These are phyloP conservation scores for Gelatoporia subvermispora DNA, from an alignment of 768 basidiomycete genomes.

Conservation along the genomic window DNA sequence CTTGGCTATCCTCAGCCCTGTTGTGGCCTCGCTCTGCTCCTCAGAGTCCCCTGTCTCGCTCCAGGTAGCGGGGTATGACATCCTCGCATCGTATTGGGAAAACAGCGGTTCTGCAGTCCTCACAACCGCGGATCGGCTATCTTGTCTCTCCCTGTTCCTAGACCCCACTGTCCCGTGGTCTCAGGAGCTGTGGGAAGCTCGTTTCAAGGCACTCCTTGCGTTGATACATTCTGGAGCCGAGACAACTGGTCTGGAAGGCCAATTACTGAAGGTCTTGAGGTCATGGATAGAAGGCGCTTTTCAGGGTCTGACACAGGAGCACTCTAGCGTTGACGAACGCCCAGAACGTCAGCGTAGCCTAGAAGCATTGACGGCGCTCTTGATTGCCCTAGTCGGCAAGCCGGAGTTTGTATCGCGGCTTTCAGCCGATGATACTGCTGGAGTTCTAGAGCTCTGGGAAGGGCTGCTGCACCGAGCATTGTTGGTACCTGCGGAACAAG, in stretches of 20 bases:
- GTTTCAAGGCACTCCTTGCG: conserved; percentile 62
- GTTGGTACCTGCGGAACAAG: conserved; percentile 14
- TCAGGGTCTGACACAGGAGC: conserved; percentile 36
- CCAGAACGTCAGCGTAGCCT: conserved; percentile 62
- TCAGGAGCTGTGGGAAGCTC: conserved; percentile 65
- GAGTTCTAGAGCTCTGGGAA: conserved; percentile 59
- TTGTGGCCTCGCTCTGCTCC: conserved; percentile 57
- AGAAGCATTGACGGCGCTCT: conserved; percentile 53
- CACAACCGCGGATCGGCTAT: conserved; percentile 52
- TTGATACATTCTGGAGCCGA: conserved; percentile 59
- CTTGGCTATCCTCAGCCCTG: conserved; percentile 47
- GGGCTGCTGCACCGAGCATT: conserved; percentile 52
- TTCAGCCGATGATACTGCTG: conserved; percentile 50
- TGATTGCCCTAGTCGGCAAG: conserved; percentile 45
- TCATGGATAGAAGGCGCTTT: conserved; percentile 67
- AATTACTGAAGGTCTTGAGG: conserved; percentile 50
- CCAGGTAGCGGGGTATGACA: conserved; percentile 68
- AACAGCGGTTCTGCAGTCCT: conserved; percentile 44
- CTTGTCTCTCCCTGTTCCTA: conserved; percentile 62
- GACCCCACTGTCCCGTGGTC: conserved; percentile 46
- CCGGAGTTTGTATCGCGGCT: conserved; percentile 55
- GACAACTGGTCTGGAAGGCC: conserved; percentile 58
- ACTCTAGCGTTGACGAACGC: conserved; percentile 31
- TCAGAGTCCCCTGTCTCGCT: conserved; percentile 47
- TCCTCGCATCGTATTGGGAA: conserved; percentile 66